Conservation (phyloP, 108 stramenopile genomes). For the Nannochloropsis salina region DNA sequence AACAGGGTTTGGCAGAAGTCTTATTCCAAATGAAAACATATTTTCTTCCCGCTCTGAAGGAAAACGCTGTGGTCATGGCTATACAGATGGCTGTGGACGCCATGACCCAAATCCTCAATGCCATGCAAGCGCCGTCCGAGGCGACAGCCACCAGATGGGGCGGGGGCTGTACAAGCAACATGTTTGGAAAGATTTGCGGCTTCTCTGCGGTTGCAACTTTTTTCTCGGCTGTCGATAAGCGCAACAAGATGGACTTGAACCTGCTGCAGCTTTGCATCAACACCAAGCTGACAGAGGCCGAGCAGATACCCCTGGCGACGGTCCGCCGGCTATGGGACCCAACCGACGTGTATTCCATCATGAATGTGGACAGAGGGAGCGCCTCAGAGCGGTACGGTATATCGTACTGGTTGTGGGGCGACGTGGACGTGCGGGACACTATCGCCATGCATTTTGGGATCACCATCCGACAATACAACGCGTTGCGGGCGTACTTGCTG, state of each 20-base stretch:
- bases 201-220: background rate
- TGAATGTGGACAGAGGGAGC: background rate
- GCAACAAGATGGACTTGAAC: constrained; percentile 11
- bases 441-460: background rate
- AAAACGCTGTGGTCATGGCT: constrained; percentile 17
- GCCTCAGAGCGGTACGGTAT: background rate
- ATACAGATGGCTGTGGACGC: constrained; percentile 19
- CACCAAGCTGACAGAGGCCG: background rate
- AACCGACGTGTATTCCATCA: background rate
- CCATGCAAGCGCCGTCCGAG: background rate
- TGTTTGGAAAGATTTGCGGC: background rate
- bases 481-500: constrained; percentile 19
- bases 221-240: background rate
- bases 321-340: background rate
- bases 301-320: constrained; percentile 2
- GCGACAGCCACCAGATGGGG: constrained; percentile 4
- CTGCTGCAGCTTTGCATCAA: background rate
- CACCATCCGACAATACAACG: background rate
- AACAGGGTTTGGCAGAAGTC: constrained; percentile 10
- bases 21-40: background rate
- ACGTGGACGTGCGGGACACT: background rate
- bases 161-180: background rate
- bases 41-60: background rate
- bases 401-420: background rate
- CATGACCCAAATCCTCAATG: background rate